Base-by-base conservation (phyloP, 2,329 filamentous ascomycete genomes). In the Lachnellula arida region DNA sequence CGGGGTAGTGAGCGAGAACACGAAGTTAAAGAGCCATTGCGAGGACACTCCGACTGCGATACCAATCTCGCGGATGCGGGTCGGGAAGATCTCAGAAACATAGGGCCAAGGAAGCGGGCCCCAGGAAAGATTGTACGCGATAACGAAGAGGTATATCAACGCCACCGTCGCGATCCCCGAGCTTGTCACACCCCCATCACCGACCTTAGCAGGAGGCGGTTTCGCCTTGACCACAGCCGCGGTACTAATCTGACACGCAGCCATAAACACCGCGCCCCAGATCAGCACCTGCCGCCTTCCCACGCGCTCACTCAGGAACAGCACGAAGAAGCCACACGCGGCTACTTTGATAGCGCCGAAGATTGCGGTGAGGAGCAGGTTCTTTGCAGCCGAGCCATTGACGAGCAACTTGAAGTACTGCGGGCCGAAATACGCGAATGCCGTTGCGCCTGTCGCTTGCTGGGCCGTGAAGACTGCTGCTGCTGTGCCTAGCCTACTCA, bases 91-190 rank as follows among this genome's bases (percentile, higher is more conserved):
- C 57, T 78, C 72, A 3, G 73, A 72, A 60, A 76, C 73, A 63
- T 79, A 80, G 3, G 77, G 69, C 76, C 78, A 81, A 17, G 76
- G 73, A 4, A 80, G 68, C 0, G 77, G 77, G 0, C 78, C 78
- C 77, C 76, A 80, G 1, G 72, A 76, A 34, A 78, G 74, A 49
- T 78, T 76, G 59, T 78, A 81, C 2, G 72, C 73, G 65, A 81
- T 75, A 25, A 82, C 78, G 56, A 78, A 78, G 4, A 82, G 69
- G 63, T 82, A 82, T 52, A 82, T 81, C 12, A 83, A 68, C 0
- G 75, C 74, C 1, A 83, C 72, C 0, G 78, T 82, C 2, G 74
- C 74, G 34, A 80, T 77, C 0, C 75, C 77, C 1, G 74, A 73
- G 49, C 72, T 63, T 0, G 71, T 71, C 14, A 76, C 68, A 0